Conservation (phyloP, 495 filamentous ascomycete species). For the Staphylotrichum tortipilum region DNA sequence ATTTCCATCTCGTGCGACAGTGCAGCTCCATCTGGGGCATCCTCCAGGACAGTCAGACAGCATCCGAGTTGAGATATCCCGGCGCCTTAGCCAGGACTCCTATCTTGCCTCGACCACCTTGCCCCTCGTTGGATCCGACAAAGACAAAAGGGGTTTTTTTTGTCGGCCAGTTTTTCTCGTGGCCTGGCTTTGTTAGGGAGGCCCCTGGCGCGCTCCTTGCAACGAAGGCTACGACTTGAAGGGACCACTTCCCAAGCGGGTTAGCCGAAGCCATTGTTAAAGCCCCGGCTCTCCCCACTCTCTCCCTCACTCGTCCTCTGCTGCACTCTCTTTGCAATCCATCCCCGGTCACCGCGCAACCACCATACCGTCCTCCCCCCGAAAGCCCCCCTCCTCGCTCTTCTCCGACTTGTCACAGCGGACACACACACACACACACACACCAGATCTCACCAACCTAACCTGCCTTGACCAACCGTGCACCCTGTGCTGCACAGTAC, state of each 20-base stretch:
- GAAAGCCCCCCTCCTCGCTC: too few species aligned
- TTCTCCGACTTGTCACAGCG: background rate
- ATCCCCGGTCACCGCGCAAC: background rate
- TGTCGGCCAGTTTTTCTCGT: background rate
- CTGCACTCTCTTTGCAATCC: background rate
- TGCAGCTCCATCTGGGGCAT: too few species aligned
- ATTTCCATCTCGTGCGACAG: too few species aligned
- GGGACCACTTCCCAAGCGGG: conserved; percentile 10
- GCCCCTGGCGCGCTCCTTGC: conserved; percentile 5
- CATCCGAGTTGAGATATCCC: too few species aligned
- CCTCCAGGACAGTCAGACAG: too few species aligned
- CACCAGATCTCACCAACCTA: background rate
- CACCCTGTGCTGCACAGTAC: background rate
- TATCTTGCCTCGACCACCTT: too few species aligned
- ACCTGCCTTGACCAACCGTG: too few species aligned
- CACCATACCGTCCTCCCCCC: too few species aligned
- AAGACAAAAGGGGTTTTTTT: background rate
- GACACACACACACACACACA: background rate
- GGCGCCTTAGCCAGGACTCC: too few species aligned
- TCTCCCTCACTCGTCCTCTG: background rate
- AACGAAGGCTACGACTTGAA: background rate
- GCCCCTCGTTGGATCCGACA: background rate
- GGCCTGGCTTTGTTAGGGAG: conserved; percentile 8
- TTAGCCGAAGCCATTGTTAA: conserved; percentile 10
- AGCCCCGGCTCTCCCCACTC: conserved; percentile 1